A percentile compares a stretch with the other conserved stretches of the same genome.
phyloP scores from a whole-genome alignment of 805 yeast species.

The Scheffersomyces stipitis region DNA sequence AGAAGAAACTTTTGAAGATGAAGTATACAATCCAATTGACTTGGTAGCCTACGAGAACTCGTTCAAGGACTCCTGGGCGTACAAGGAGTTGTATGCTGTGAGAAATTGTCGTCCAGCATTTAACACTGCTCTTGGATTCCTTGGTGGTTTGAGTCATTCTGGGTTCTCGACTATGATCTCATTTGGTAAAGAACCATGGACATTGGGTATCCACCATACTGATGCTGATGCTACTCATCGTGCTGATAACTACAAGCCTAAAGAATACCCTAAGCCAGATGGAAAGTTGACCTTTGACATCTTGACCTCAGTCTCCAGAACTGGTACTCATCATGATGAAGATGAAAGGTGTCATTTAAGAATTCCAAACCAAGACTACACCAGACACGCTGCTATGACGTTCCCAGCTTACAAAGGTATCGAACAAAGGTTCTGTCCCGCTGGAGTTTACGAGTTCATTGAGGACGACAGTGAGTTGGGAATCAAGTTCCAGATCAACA shows the following conservation, averaged over 20 bases:
- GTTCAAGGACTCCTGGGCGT: constrained; percentile 79
- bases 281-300: constrained; percentile 90
- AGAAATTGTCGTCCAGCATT: constrained; percentile 94
- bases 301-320: constrained; percentile 90
- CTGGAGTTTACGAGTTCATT: constrained; percentile 95
- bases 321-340: constrained; percentile 95
- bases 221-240: constrained; percentile 72
- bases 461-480: constrained; percentile 65
- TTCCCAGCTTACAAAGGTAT: constrained; percentile 83
- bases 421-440: constrained; percentile 94
- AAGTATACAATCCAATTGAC: constrained; percentile 28
- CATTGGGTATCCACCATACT: constrained; percentile 64
- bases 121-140: constrained; percentile 66
- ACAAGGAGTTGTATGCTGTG: constrained; percentile 77
- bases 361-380: constrained; percentile 56
- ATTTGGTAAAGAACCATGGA: constrained; percentile 84
- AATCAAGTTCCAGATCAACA: constrained; percentile 86
- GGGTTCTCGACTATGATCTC: constrained; percentile 81
- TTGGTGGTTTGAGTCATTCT: constrained; percentile 81
- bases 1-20: constrained; percentile 38
- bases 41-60: constrained; percentile 61
- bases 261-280: constrained; percentile 94
- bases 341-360: constrained; percentile 89
- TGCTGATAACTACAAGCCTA: constrained; percentile 67
- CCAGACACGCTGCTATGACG: constrained; percentile 63